Conservation (phyloP, 768 basidiomycete species). For the Serendipita sp. region DNA sequence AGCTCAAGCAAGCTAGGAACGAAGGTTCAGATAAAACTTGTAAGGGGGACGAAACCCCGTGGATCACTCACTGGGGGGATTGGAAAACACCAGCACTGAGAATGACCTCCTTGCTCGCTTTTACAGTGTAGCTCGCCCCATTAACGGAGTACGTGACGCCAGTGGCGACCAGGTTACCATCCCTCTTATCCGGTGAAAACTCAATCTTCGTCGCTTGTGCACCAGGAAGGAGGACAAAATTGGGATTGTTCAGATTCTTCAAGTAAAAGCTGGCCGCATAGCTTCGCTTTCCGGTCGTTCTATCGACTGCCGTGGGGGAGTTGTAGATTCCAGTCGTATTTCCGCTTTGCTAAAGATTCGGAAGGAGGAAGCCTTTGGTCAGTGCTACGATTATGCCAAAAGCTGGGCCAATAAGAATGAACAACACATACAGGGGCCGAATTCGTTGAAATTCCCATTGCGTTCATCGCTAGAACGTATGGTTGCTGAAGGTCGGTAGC, state of each 20-base stretch:
- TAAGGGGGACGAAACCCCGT: background rate
- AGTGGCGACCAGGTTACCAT: conserved; percentile 20
- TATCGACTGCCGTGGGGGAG: conserved; percentile 1
- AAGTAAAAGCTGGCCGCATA: conserved; percentile 11
- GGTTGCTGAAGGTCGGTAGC: conserved; percentile 5
- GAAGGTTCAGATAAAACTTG: too few relatives aligned
- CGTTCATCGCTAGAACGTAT: conserved; percentile 7
- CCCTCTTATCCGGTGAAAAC: conserved; percentile 18
- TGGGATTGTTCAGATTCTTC: conserved; percentile 17
- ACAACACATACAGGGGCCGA: conserved; percentile 7
- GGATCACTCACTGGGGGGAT: too few relatives aligned
- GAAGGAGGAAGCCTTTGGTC: too few relatives aligned
- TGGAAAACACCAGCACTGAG: conserved; percentile 20
- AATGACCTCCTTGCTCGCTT: conserved; percentile 28
- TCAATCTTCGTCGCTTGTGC: conserved; percentile 26
- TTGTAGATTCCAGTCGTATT: conserved; percentile 12
- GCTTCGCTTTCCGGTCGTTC: background rate
- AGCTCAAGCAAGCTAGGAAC: conserved; percentile 27
- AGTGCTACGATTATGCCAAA: too few relatives aligned
- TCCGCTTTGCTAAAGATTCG: too few relatives aligned
- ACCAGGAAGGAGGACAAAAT: conserved; percentile 28
- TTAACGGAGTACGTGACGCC: conserved; percentile 24
- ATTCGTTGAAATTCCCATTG: conserved; percentile 4
- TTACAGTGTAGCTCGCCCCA: conserved; percentile 19
- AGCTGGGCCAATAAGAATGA: too few relatives aligned